Conservation (phyloP, 257 asterid genomes). For the Penstemon eatonii region DNA sequence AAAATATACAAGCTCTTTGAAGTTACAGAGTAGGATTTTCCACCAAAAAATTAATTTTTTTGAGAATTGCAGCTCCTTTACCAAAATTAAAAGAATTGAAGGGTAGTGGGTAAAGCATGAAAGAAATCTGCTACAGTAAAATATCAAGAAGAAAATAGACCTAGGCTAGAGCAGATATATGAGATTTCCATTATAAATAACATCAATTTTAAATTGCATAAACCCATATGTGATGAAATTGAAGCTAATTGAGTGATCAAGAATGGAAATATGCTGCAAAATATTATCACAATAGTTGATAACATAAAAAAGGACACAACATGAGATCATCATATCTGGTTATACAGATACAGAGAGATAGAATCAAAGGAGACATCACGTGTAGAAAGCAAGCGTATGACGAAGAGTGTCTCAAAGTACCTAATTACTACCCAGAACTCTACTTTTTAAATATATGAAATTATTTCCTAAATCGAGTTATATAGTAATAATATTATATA, state of each 20-base stretch:
- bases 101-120: neutral
- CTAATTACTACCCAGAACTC: too few relatives aligned
- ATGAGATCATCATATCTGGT: too few relatives aligned
- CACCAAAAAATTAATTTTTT: conserved; percentile 1
- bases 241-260: too few relatives aligned
- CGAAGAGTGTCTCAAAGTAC: too few relatives aligned
- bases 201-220: neutral
- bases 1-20: neutral
- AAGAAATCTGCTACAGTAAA: neutral
- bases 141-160: conserved; percentile 1
- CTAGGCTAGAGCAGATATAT: neutral
- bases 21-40: neutral
- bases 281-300: neutral
- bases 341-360: too few relatives aligned
- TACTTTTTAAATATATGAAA: too few relatives aligned
- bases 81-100: neutral
- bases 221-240: neutral
- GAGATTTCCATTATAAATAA: neutral
- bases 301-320: neutral
- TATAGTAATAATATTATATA: too few relatives aligned
- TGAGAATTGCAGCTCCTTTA: neutral
- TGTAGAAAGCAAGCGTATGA: too few relatives aligned
- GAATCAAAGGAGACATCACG: too few relatives aligned
- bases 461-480: too few relatives aligned
- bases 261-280: neutral